A percentile compares a stretch with the other conserved stretches of the same genome.
These are phyloP conservation scores for Microstegium vimineum DNA, from an alignment of 176 grass and related monocot species.

Conservation along the genomic window DNA sequence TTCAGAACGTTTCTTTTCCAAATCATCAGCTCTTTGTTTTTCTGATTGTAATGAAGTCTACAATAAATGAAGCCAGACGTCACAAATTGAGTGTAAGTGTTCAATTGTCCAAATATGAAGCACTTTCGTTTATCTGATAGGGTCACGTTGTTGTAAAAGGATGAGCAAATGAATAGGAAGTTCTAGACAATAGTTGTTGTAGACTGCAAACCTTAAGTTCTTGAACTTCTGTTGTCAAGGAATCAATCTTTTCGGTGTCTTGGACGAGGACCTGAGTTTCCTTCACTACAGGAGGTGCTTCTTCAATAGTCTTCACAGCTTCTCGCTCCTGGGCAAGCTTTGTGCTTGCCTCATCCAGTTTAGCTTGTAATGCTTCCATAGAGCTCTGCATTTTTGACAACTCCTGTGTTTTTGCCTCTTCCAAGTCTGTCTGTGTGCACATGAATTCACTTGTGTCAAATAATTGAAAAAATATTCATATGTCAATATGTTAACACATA, in stretches of 20 bases:
- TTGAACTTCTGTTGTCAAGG: conserved; percentile 71
- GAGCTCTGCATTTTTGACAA: conserved; percentile 76
- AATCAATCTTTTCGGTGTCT: conserved; percentile 88
- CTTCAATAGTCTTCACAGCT: conserved; percentile 58
- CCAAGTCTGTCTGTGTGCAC: conserved; percentile 70
- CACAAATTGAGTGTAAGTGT: conserved; percentile 25
- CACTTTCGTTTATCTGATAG: conserved; percentile 4
- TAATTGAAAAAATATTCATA: conserved; percentile 9
- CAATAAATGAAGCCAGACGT: conserved; percentile 23
- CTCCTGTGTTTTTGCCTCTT: conserved; percentile 90
- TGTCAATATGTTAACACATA: conserved; percentile 1
- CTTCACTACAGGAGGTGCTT: conserved; percentile 80
- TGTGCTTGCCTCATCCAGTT: conserved; percentile 76
- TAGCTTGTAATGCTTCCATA: conserved; percentile 76
- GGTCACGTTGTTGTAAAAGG: conserved; percentile 19
- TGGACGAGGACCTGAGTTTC: conserved; percentile 82
- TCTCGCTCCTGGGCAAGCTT: conserved; percentile 80
- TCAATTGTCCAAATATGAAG: conserved; percentile 17
- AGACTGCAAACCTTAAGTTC: conserved; percentile 66
- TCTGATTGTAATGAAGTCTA: conserved; percentile 74
- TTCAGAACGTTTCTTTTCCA: conserved; percentile 70
- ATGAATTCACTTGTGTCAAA: conserved; percentile 40
- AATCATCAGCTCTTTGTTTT: conserved; percentile 69
- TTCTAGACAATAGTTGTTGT: background rate
- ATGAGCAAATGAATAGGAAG: conserved; percentile 19